Base-by-base conservation (phyloP, 2,329 filamentous ascomycete species). In the Gnomoniopsis smithogilvyi region DNA sequence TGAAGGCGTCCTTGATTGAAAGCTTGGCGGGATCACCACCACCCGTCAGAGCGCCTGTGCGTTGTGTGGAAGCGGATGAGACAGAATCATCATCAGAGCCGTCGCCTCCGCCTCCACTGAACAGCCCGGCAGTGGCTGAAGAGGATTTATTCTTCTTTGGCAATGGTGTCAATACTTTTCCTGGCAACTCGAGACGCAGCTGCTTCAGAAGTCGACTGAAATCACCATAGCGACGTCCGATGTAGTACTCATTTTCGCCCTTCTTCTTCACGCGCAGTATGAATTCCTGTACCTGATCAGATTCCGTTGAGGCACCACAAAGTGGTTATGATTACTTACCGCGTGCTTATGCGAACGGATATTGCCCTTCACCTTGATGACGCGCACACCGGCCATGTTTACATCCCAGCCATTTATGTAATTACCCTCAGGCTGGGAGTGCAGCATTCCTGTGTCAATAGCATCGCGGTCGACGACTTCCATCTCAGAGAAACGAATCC, bases 321-420 rank as follows among this genome's bases (percentile, higher is more conserved):
- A n/a, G 17, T 14, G 17, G 38, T 7, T 33, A 22, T 4, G n/a
- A 34, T 21, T n/a, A 77, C 87, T 74, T 76, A 92, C 91, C 55
- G 95, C 92, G 78, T 98, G 94, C 67, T 92, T 91, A 72, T 97
- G 95, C 68, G 95, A 87, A 60, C 94, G 82, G 30, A 98, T 86
- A 61, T 92, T 96, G 68, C 92, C 86, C 80, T 94, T 96, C 54
- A 92, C 80, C 8, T 86, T 88, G 2, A 85, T 89, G 26, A 91
- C 87, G 63, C 93, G 85, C 52, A 98, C 95, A 45, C 89, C 92
- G 12, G 94, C 91, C 52, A 99, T 89, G 71, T 99, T 99, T 65
- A 97, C 87, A 72, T 98, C 95, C 95, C 95, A 98, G 33, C 92
- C 92, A 71, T 99, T 94, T 68, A 97, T 90, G 63, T 88, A 89